These are phyloP conservation scores for Rheum nobile DNA, from an alignment of 148 eudicot species.

Conservation along the genomic window DNA sequence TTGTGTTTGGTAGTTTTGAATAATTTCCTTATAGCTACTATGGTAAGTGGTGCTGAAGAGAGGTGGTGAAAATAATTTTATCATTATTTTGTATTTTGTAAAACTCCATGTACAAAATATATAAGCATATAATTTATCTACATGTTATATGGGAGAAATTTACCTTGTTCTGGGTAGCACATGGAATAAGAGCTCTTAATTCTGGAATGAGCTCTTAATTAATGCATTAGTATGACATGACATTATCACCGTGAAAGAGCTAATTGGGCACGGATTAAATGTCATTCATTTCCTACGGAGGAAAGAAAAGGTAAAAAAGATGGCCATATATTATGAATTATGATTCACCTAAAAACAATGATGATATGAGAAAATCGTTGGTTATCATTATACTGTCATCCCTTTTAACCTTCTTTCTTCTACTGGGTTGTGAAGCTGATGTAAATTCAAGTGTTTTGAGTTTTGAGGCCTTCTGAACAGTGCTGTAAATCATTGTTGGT, in stretches of 20 bases:
- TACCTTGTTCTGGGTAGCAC: neutral
- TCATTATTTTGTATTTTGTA: neutral
- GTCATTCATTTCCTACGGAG: neutral
- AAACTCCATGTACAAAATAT: neutral
- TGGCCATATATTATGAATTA: neutral
- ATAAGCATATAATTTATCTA: no score
- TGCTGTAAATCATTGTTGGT: no score
- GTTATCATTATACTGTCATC: neutral
- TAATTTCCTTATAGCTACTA: no score
- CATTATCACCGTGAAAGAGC: neutral
- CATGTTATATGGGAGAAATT: no score
- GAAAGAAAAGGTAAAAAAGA: neutral
- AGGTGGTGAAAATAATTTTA: neutral
- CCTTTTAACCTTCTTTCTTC: no score
- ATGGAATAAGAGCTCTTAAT: no score
- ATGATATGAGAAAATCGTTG: neutral
- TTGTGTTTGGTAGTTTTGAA: no score
- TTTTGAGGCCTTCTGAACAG: no score
- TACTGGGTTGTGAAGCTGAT: neutral
- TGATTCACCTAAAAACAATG: neutral
- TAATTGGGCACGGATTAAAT: neutral
- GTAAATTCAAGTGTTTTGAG: no score
- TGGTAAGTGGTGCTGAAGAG: no score
- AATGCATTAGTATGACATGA: neutral
- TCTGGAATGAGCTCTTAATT: no score